Evolutionary conservation across 805 yeast genomes (phyloP), one percentile per base, ranked within the genome.

Genomic region (Cyberlindnera japonica): DNA sequence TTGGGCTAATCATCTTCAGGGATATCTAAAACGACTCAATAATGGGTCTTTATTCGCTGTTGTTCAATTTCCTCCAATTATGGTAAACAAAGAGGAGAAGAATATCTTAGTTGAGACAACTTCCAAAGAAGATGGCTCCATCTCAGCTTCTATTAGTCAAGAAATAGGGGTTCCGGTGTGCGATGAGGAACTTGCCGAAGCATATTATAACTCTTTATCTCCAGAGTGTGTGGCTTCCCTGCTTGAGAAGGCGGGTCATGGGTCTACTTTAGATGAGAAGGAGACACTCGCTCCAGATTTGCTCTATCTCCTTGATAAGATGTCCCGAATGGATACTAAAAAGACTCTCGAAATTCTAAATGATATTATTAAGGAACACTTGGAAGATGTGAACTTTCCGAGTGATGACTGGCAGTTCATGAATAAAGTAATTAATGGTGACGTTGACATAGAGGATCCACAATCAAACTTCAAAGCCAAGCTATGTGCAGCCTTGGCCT

Each of bases 361-460:
- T 23, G 58, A 62, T 14, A 68, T 73, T 5, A 44, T 68, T 4
- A 63, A 50, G 1, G 64, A 68, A 14, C 78, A 74, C 47, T 50
- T 49, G 6, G 70, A 64, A 37, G 83, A 77, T 52, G 68, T 69
- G 26, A 75, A 74, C 50, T 64, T 76, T 44, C 69, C 74, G 11
- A 47, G 40, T 3, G 56, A 50, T 5, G 51, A 47, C 20, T 47
- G 48, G 51, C 13, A n/a, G 11, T 44, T 39, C 24, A 37, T 44
- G 37, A 25, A 28, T 23, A 12, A 17, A 11, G 39, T 33, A 8
- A 13, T 29, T 15, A 8, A 24, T 16, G 46, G 46, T 15, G 31
- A 30, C 10, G 9, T 35, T 4, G 45, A 38, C 30, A 3, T 35
- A 15, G 14, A 25, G 10, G 35, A 42, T 20, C 33, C 44, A 9